Conservation (phyloP, 2,329 filamentous ascomycete genomes). For the Neurospora sp. region DNA sequence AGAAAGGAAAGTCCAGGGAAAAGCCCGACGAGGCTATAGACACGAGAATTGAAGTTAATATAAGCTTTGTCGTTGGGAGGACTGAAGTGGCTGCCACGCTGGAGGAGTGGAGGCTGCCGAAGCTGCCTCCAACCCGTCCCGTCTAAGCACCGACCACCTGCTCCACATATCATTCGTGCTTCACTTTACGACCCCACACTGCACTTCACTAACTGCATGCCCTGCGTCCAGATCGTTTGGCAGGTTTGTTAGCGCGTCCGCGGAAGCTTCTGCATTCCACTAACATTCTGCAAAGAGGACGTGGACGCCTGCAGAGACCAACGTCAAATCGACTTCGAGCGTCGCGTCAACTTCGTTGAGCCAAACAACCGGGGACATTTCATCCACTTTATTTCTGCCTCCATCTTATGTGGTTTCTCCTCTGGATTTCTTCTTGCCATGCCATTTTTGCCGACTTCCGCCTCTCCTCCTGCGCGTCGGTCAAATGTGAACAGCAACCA, state of each 20-base stretch:
- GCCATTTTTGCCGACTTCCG: neutral
- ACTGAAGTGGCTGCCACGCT: neutral
- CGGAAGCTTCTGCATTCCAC: neutral
- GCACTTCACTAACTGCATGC: neutral
- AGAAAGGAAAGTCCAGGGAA: too few relatives aligned
- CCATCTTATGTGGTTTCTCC: neutral
- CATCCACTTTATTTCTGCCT: neutral
- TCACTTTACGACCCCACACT: neutral
- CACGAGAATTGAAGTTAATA: neutral
- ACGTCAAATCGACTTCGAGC: neutral
- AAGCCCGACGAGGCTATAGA: neutral
- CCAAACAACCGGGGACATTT: neutral
- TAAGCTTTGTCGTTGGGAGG: neutral
- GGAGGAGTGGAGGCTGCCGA: neutral
- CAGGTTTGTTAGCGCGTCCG: neutral
- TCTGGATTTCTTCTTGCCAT: neutral
- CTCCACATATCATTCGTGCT: neutral
- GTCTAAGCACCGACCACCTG: neutral
- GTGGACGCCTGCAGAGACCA: neutral
- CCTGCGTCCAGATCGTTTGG: neutral
- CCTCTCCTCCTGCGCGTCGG: neutral
- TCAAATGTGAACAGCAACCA: neutral
- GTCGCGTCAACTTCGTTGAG: neutral
- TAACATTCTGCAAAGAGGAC: neutral
- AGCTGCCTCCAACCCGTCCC: neutral